These are phyloP conservation scores for Cyberlindnera samutprakarnensis DNA, from an alignment of 805 yeast genomes.

Conservation along the genomic window DNA sequence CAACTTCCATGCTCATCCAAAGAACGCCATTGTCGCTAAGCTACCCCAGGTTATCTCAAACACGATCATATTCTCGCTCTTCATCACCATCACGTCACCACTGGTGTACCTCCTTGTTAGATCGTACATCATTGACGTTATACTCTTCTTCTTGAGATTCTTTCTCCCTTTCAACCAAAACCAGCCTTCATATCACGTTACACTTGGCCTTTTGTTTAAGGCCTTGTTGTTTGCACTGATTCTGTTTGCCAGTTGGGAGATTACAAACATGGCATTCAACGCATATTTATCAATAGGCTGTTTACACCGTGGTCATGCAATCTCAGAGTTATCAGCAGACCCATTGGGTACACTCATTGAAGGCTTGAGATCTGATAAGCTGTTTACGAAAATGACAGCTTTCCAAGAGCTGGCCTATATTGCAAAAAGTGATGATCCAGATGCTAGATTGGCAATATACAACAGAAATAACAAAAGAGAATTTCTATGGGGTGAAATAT, in stretches of 20 bases:
- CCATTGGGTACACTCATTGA: slow-evolving; percentile 58
- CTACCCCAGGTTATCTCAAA: slow-evolving; percentile 29
- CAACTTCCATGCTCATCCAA: slow-evolving; percentile 31
- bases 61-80: slow-evolving; percentile 26
- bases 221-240: slow-evolving; percentile 28
- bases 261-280: slow-evolving; percentile 47
- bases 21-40: slow-evolving; percentile 22
- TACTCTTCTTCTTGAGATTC: slow-evolving; percentile 25
- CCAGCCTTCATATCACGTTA: slow-evolving; percentile 32
- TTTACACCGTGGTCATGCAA: slow-evolving; percentile 54
- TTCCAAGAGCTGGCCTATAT: slow-evolving; percentile 69
- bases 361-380: slow-evolving; percentile 49
- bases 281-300: slow-evolving; percentile 70
- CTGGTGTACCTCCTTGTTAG: slow-evolving; percentile 34
- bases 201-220: slow-evolving; percentile 25
- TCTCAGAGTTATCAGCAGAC: slow-evolving; percentile 49
- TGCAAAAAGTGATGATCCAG: slow-evolving; percentile 40
- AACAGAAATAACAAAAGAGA: slow-evolving; percentile 38
- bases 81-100: slow-evolving; percentile 28
- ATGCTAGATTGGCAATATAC: slow-evolving; percentile 47
- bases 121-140: slow-evolving; percentile 32
- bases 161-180: slow-evolving; percentile 30
- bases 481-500: slow-evolving; percentile 48
- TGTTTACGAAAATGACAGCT: slow-evolving; percentile 53
- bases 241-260: slow-evolving; percentile 42